Evolutionary conservation across 108 stramenopile genomes (phyloP).

Genomic region (Nitzschia inconspicua): DNA sequence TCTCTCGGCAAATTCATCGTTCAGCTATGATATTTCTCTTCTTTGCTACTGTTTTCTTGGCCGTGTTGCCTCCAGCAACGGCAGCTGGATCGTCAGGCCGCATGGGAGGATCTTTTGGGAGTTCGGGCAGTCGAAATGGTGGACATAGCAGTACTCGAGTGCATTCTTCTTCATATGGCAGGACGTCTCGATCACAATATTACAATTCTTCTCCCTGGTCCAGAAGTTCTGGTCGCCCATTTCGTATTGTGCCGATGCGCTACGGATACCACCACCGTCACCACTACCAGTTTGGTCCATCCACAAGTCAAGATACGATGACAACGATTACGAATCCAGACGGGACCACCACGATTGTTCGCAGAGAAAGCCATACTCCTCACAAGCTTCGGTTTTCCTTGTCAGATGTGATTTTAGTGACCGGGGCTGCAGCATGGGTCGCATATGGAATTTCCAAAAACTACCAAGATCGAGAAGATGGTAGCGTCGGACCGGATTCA

Average conservation of each 20-base stretch:
- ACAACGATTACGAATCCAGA: conserved; percentile 5
- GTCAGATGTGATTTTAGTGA: conserved; percentile 19
- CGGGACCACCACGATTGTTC: background rate
- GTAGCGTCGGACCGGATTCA: background rate
- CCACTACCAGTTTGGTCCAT: no score
- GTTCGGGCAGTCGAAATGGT: no score
- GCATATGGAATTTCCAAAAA: conserved; percentile 8
- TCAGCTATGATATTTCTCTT: background rate
- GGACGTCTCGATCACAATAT: no score
- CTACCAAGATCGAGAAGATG: background rate
- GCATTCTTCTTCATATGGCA: no score
- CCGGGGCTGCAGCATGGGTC: conserved; percentile 6
- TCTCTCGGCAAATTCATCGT: no score
- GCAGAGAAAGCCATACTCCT: background rate
- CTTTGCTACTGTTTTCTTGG: background rate
- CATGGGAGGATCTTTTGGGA: conserved; percentile 60
- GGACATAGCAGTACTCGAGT: no score
- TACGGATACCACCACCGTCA: no score
- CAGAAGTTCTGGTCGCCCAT: no score
- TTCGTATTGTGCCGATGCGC: no score
- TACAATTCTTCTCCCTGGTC: no score
- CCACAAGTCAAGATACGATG: no score
- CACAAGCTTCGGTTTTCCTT: conserved; percentile 2
- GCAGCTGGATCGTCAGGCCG: conserved; percentile 49
- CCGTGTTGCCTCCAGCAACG: conserved; percentile 13